These are phyloP conservation scores for Cladosporium sp. DNA, from an alignment of 2,329 filamentous ascomycete species.

Conservation along the genomic window DNA sequence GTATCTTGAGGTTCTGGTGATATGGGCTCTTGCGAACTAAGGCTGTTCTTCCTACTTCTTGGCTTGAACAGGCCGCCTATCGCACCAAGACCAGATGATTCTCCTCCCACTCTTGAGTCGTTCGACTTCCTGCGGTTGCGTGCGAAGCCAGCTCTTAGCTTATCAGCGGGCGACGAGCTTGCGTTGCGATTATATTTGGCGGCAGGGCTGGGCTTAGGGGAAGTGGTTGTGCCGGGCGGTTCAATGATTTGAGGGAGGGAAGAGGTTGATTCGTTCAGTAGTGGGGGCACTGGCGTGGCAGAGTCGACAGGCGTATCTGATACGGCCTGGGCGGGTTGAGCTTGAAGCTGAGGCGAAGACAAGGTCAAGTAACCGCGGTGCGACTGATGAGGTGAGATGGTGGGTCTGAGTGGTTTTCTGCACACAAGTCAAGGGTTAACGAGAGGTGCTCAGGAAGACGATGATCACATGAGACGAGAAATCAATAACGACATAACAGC, in stretches of 20 bases:
- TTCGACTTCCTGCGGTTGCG: conserved; percentile 44
- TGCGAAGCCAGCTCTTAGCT: conserved; percentile 66
- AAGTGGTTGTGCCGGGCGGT: conserved; percentile 18
- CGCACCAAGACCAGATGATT: conserved; percentile 32
- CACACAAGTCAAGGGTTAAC: conserved; percentile 1
- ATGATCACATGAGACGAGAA: neutral
- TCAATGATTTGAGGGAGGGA: conserved; percentile 31
- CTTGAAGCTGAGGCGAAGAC: conserved; percentile 42
- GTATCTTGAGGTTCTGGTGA: neutral
- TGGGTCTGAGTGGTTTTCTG: conserved; percentile 23
- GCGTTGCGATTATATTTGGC: conserved; percentile 44
- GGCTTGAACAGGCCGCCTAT: conserved; percentile 41
- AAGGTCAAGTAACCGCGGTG: conserved; percentile 46
- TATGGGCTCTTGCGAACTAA: conserved; percentile 19
- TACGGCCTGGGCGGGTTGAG: conserved; percentile 26
- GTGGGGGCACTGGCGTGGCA: neutral
- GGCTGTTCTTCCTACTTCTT: conserved; percentile 31
- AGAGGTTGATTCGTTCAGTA: conserved; percentile 29
- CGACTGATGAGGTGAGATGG: conserved; percentile 43
- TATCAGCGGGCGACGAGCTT: conserved; percentile 63
- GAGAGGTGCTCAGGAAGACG: neutral
- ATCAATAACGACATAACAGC: neutral
- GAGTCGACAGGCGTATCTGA: conserved; percentile 17
- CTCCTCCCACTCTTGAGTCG: conserved; percentile 19
- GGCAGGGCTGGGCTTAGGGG: conserved; percentile 18